Evolutionary conservation across 2,329 filamentous ascomycete genomes (phyloP).

Genomic region (Apiospora hydei): DNA sequence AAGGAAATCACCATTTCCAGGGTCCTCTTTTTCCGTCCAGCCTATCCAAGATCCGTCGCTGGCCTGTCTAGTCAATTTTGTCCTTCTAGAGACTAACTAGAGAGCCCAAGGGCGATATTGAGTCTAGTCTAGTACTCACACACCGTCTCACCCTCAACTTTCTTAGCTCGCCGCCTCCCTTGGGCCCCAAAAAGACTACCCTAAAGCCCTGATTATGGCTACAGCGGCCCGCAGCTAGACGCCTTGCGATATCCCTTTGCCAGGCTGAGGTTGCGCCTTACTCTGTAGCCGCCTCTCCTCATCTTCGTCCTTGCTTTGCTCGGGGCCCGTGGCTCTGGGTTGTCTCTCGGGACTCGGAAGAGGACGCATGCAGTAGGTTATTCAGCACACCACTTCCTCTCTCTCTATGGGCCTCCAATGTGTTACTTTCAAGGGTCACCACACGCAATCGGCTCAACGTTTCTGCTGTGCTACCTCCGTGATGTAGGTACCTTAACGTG

Average conservation of each 20-base stretch:
- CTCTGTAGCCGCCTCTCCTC: not conserved
- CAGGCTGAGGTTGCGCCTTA: conserved; percentile 2
- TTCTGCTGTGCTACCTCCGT: not conserved
- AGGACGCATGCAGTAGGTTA: not conserved
- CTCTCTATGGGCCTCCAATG: not conserved
- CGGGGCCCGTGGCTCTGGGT: not conserved
- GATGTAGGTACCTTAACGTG: not conserved
- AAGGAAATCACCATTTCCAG: conserved; percentile 11
- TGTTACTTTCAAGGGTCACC: conserved; percentile 2
- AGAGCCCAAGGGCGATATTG: conserved; percentile 18
- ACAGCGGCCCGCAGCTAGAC: not conserved
- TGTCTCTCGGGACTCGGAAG: conserved; percentile 18
- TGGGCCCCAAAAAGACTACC: not conserved
- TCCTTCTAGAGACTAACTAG: conserved; percentile 5
- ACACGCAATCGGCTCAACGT: conserved; percentile 11
- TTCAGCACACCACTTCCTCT: not conserved
- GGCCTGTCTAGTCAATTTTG: not conserved
- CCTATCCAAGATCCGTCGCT: conserved; percentile 18
- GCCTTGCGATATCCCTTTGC: conserved; percentile 1
- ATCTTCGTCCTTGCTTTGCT: conserved; percentile 1
- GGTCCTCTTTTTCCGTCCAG: conserved; percentile 16
- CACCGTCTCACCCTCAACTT: conserved; percentile 10
- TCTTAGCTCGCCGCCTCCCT: conserved; percentile 10
- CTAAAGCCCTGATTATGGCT: conserved; percentile 6
- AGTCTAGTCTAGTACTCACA: conserved; percentile 7